Base-by-base conservation (phyloP, 225 moss, liverwort and hornwort genomes). In the Takakia lepidozioides region DNA sequence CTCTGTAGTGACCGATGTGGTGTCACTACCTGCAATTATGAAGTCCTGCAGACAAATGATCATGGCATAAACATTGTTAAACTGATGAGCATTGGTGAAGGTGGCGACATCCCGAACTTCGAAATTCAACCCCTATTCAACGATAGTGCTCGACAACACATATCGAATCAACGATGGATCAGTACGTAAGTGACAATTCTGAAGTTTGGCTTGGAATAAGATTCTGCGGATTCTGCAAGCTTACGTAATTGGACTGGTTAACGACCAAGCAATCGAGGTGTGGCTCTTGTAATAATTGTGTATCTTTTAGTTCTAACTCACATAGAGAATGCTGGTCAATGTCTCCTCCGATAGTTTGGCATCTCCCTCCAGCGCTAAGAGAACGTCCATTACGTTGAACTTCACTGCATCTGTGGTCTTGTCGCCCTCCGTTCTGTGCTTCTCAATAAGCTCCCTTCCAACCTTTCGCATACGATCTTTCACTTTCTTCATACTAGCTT, bases 1-100 rank as follows among this genome's bases (percentile, higher is more conserved):
- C 8, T 82, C 82, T 1, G 77, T 66, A 0, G 73, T 69, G 1
- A 73, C 68, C 0, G 73, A 72, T 0, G 77, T 69, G 14, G 82
- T 82, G 58, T 76, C 76, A 43, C 72, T 77, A 10, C 82, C 82
- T 5, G 76, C 82, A 0, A 72, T 67, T 16, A 73, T 70, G 51
- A 82, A 73, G 42, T 76, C 76, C 82, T 82, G 66, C 2, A 26
- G 35, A 46, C 17, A 29, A 21, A 45, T 19, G 19, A 40, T 10
- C 40, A 0, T 40, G 1, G 11, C 4, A 18, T 40, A 7, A 3
- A 7, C 16, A 3, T 40, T 40, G 10, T 14, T 10, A 18, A 10
- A n/a, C 16, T 5, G 16, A 40, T 40, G 1, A 40, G 5, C 32
- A 32, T 32, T 6, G 11, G 40, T 9, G 5, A 40, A 10, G 40